These are phyloP conservation scores for Collybia mongolica DNA, from an alignment of 768 basidiomycete species.

Conservation along the genomic window DNA sequence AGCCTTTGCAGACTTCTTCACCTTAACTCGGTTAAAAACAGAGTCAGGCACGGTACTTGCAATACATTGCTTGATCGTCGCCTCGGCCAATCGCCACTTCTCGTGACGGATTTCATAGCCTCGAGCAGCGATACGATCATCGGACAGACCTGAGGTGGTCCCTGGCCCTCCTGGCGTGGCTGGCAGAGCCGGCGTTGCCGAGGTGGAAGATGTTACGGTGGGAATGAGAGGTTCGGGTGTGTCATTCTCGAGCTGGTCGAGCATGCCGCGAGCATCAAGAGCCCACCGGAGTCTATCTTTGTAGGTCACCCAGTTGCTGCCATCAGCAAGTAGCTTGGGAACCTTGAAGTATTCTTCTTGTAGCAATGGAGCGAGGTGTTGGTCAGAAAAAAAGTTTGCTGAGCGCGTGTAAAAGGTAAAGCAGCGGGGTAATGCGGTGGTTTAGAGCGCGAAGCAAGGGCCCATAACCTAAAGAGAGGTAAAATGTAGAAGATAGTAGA, in stretches of 20 bases:
- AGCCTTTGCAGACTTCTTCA: slow-evolving; percentile 8
- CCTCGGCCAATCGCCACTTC: background rate
- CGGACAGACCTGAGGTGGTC: no score
- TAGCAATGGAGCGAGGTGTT: no score
- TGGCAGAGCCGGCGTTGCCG: no score
- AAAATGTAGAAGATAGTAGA: no score
- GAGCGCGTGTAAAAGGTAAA: no score
- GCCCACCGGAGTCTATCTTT: slow-evolving; percentile 17
- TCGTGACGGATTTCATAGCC: background rate
- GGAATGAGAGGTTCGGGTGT: no score
- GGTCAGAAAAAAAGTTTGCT: no score
- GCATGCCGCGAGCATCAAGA: slow-evolving; percentile 19
- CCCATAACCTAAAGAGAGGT: no score
- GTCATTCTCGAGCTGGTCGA: slow-evolving; percentile 11
- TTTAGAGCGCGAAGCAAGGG: no score
- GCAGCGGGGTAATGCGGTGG: no score
- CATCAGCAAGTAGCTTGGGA: slow-evolving; percentile 16
- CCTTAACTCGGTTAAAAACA: slow-evolving; percentile 7
- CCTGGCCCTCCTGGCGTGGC: no score
- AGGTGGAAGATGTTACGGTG: no score
- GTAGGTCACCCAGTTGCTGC: slow-evolving; percentile 20
- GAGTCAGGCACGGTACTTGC: slow-evolving; percentile 15
- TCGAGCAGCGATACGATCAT: background rate
- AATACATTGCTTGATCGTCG: slow-evolving; percentile 13
- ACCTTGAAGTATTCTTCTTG: slow-evolving; percentile 1